These are phyloP conservation scores for Vigna trinervia DNA, from an alignment of 306 rosid species.

Conservation along the genomic window DNA sequence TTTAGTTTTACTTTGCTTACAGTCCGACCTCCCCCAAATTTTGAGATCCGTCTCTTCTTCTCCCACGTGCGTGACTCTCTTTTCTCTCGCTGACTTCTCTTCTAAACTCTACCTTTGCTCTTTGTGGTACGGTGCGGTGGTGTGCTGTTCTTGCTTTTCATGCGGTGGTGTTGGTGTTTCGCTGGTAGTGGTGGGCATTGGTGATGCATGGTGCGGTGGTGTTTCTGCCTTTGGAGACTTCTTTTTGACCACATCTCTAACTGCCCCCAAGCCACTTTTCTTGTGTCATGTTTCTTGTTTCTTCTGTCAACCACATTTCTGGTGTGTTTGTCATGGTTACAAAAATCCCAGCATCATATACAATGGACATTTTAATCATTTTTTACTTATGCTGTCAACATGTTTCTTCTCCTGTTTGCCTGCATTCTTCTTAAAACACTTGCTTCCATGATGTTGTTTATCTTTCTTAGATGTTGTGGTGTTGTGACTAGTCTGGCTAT, in stretches of 20 bases:
- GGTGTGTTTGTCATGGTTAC: slow-evolving; percentile 17
- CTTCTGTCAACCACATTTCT: slow-evolving; percentile 40
- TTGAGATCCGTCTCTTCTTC: too few species aligned
- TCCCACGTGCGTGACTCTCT: too few species aligned
- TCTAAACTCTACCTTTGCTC: too few species aligned
- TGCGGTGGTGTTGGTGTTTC: too few species aligned
- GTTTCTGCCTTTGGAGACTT: too few species aligned
- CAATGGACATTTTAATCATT: slow-evolving; percentile 46
- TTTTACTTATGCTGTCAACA: slow-evolving; percentile 61
- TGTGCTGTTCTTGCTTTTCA: too few species aligned
- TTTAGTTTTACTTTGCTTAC: too few species aligned
- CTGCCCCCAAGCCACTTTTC: slow-evolving; percentile 36
- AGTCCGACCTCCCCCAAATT: too few species aligned
- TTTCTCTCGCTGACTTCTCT: too few species aligned
- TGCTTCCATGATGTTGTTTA: slow-evolving; percentile 52
- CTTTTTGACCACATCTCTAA: slow-evolving; percentile 42
- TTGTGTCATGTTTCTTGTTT: slow-evolving; percentile 35
- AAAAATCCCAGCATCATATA: slow-evolving; percentile 46
- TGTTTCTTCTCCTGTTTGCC: slow-evolving; percentile 66
- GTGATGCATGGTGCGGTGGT: too few species aligned
- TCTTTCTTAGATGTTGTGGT: slow-evolving; percentile 52
- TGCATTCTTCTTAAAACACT: slow-evolving; percentile 56
- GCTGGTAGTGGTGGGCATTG: too few species aligned
- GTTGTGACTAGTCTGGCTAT: slow-evolving; percentile 36
- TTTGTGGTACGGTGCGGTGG: too few species aligned